Percentiles rank a stretch among this genome's conserved stretches.
Evolutionary conservation across 2,329 filamentous ascomycete genomes (phyloP).

Genomic region (Cercospora sesami): DNA sequence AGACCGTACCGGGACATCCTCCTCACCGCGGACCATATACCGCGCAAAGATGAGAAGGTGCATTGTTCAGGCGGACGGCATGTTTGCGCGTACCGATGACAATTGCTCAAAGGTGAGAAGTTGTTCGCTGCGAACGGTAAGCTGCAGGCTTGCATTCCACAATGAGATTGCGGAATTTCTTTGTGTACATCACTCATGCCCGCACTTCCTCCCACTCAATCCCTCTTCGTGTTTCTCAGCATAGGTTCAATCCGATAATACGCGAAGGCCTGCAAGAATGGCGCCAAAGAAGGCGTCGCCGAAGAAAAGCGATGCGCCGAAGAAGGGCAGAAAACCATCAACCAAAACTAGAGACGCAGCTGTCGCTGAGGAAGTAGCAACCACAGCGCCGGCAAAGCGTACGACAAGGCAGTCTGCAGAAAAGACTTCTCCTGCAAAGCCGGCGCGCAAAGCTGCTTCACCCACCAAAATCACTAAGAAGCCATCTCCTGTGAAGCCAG

Average conservation of each 20-base stretch:
- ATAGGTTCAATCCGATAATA: not conserved
- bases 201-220: not conserved
- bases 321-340: constrained; percentile 4
- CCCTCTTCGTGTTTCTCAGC: not conserved
- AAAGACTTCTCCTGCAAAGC: not conserved
- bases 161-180: constrained; percentile 23
- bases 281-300: constrained; percentile 11
- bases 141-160: constrained; percentile 21
- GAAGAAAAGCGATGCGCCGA: constrained; percentile 12
- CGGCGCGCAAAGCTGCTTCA: constrained; percentile 7
- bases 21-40: not conserved
- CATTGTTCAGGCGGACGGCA: not conserved
- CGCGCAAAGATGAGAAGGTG: not conserved
- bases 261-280: not conserved
- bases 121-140: constrained; percentile 20
- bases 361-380: not conserved
- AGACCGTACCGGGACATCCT: not conserved
- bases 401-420: constrained; percentile 8
- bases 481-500: constrained; percentile 10
- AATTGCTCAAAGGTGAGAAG: not conserved
- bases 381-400: not conserved
- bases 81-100: not conserved
- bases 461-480: constrained; percentile 14
- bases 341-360: constrained; percentile 14
- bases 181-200: constrained; percentile 21